Evolutionary conservation across 495 filamentous ascomycete genomes (phyloP), one percentile per base, ranked within the genome.

Genomic region (Peziza echinospora): DNA sequence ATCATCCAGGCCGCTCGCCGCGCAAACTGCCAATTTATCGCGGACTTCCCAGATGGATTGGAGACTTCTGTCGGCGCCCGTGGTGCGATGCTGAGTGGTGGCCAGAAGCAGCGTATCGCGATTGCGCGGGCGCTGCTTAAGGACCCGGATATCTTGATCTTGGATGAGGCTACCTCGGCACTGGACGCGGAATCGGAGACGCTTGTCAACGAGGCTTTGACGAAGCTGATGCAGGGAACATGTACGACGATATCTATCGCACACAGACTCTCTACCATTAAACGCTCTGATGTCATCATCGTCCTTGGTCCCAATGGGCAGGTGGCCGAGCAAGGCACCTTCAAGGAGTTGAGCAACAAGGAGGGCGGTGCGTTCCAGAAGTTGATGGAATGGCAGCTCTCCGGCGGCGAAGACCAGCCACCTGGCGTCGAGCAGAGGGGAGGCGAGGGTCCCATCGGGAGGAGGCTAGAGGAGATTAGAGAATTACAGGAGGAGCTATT

Each of bases 311-410:
- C 68, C 45, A 77, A 94, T 49, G 89, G 89, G 24, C 78, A 67
- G 26, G 86, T 96, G 17, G 89, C 91, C 5, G 85, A 97, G 63
- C 75, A 80, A 46, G 89, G 89, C 41, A 77, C 75, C 26, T 97
- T 89, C 58, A 65, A 71, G 11, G 74, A 84, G 47, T 68, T 97
- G 22, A 80, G 76, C 52, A 63, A 67, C 17, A 75, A 80, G 28
- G 69, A 68, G 4, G 64, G 78, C 21, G 87, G 86, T 30, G 82
- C 85, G 5, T 97, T 97, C 59, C 85, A 75, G 24, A 83, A 81
- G 63, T 67, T 97, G 43, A 97, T 97, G 89, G 85, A 96, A 61
- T 97, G 91, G 91, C 89, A 97, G 64, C 80, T 96, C 72, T 87
- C 72, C 51, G 91, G 85, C 11, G 78, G 78, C 8, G 30, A 37